A percentile compares a stretch with the other conserved stretches of the same genome.
Conservation (phyloP, 2,329 filamentous ascomycete genomes). For the Pseudogymnoascus sp. region DNA sequence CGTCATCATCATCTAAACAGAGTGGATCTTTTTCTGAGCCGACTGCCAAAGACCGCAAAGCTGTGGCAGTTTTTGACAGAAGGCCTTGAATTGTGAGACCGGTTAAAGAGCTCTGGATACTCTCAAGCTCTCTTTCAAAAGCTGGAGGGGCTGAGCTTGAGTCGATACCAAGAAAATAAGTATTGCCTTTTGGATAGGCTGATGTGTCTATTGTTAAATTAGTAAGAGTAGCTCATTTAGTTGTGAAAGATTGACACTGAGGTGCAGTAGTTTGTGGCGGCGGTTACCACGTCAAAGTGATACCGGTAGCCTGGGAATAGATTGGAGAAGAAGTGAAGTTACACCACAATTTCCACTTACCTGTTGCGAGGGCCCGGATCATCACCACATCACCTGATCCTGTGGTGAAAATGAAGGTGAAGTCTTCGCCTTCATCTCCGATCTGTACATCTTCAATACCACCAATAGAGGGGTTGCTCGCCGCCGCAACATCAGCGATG, state of each 20-base stretch:
- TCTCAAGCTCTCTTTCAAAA: constrained; percentile 31
- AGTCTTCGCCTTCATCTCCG: constrained; percentile 65
- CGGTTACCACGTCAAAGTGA: neutral
- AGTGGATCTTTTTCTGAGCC: neutral
- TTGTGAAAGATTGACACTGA: too few relatives aligned
- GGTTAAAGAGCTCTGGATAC: constrained; percentile 18
- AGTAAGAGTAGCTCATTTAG: neutral
- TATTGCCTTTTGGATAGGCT: constrained; percentile 52
- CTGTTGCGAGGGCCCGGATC: constrained; percentile 21
- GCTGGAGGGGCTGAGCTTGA: constrained; percentile 38
- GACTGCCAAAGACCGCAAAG: neutral
- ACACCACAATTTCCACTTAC: constrained; percentile 21
- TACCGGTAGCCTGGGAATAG: neutral
- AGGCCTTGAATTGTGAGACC: constrained; percentile 18
- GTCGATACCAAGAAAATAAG: constrained; percentile 49
- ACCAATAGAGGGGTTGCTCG: constrained; percentile 33
- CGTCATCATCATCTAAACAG: neutral
- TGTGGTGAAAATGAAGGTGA: constrained; percentile 53
- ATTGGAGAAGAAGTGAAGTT: neutral
- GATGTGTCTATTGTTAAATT: constrained; percentile 22
- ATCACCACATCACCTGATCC: constrained; percentile 20
- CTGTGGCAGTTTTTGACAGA: neutral
- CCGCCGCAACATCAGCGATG: constrained; percentile 46
- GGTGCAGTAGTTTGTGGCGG: too few relatives aligned
- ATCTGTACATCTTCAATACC: constrained; percentile 48